Conservation (phyloP, 2,329 filamentous ascomycete species). For the Botrytis byssoidea region DNA sequence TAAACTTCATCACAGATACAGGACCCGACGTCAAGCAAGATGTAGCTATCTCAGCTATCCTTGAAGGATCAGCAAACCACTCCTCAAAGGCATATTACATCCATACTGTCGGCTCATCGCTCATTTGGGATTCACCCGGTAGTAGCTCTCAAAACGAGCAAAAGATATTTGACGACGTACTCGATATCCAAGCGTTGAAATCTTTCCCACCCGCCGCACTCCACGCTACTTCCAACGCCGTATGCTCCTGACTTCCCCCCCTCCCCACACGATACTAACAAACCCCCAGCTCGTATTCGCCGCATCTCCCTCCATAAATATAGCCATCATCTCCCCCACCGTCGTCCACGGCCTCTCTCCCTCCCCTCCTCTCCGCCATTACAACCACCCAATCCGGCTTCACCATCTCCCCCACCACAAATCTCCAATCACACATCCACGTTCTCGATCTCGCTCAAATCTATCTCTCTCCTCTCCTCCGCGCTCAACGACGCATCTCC, state of each 20-base stretch:
- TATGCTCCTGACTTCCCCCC: neutral
- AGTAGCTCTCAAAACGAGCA: slow-evolving; percentile 18
- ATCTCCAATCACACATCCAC: slow-evolving; percentile 23
- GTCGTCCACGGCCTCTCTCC: slow-evolving; percentile 23
- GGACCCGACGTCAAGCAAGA: slow-evolving; percentile 22
- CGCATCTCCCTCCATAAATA: slow-evolving; percentile 9
- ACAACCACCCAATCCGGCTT: slow-evolving; percentile 17
- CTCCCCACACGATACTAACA: neutral
- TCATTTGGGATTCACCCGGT: slow-evolving; percentile 24
- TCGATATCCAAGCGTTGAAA: slow-evolving; percentile 21
- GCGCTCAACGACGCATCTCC: slow-evolving; percentile 4
- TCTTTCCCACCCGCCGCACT: slow-evolving; percentile 17
- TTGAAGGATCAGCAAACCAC: slow-evolving; percentile 9
- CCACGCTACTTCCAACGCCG: neutral
- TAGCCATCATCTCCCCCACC: slow-evolving; percentile 24
- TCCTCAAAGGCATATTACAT: slow-evolving; percentile 24
- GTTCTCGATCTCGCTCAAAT: slow-evolving; percentile 25
- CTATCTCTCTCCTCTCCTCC: slow-evolving; percentile 19
- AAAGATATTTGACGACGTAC: slow-evolving; percentile 25
- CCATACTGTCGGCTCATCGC: slow-evolving; percentile 21
- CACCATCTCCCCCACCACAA: slow-evolving; percentile 19
- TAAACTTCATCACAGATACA: neutral
- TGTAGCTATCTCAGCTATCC: slow-evolving; percentile 20
- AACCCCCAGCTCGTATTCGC: slow-evolving; percentile 2
- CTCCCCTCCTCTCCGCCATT: slow-evolving; percentile 5